These are phyloP conservation scores for Leptomonas pyrrhocoris DNA, from an alignment of 208 protist genomes.

Conservation along the genomic window DNA sequence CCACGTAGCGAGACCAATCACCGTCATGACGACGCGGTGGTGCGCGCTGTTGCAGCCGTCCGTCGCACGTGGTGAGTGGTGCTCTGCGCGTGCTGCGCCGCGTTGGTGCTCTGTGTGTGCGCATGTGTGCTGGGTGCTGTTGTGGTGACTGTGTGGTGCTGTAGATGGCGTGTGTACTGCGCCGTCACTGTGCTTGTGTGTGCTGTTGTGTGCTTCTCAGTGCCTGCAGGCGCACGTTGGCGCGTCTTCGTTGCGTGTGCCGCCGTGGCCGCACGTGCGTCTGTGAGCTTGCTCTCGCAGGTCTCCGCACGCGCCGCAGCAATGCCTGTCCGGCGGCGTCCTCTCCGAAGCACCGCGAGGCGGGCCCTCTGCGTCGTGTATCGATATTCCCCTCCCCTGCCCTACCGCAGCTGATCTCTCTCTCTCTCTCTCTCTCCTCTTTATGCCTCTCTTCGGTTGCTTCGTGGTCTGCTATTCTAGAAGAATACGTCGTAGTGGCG, in stretches of 20 bases:
- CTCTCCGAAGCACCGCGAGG: conserved; percentile 35
- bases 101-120: background rate
- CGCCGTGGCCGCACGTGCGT: conserved; percentile 27
- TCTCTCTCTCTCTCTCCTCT: background rate
- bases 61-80: conserved; percentile 27
- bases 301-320: conserved; percentile 28
- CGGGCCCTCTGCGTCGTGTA: conserved; percentile 8
- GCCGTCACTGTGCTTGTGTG: conserved; percentile 7
- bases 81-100: conserved; percentile 15
- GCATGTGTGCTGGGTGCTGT: conserved; percentile 12
- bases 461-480: background rate
- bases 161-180: conserved; percentile 5
- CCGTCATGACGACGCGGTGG: conserved; percentile 36
- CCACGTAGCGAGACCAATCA: background rate
- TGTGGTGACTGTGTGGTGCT: conserved; percentile 1
- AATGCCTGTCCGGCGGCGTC: conserved; percentile 33
- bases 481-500: too few relatives aligned
- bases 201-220: conserved; percentile 4
- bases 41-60: conserved; percentile 31
- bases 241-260: conserved; percentile 14
- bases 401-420: conserved; percentile 34
- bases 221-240: conserved; percentile 15
- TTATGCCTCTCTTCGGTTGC: background rate
- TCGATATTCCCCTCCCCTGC: conserved; percentile 23
- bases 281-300: background rate